phyloP scores from a whole-genome alignment of 169 alveolate species.

The Eimeria necatrix region DNA sequence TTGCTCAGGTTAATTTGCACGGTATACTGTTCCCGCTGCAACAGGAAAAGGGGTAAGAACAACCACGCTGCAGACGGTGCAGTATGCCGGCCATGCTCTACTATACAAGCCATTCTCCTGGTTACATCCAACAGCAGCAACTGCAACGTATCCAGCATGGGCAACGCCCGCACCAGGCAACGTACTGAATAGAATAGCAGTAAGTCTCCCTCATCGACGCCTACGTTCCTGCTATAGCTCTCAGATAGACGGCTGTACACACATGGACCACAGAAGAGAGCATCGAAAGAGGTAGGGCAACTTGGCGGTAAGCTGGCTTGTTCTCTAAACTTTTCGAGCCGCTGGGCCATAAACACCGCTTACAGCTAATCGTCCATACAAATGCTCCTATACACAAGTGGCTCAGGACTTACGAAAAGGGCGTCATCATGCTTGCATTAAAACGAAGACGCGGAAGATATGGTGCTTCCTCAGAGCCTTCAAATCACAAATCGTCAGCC shows the following conservation, averaged over 20 bases:
- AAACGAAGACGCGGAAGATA: slow-evolving; percentile 83
- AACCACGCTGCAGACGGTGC: background rate
- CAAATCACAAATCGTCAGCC: slow-evolving; percentile 12
- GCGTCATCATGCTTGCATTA: slow-evolving; percentile 84
- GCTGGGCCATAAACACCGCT: too few relatives aligned
- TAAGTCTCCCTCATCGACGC: slow-evolving; percentile 35
- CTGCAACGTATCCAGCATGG: background rate
- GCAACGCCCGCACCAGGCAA: background rate
- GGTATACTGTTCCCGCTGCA: slow-evolving; percentile 51
- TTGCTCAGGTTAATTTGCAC: slow-evolving; percentile 45
- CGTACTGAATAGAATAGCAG: slow-evolving; percentile 34
- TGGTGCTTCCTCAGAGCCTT: slow-evolving; percentile 75
- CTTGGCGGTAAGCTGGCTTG: too few relatives aligned
- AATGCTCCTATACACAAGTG: background rate
- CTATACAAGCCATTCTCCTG: too few relatives aligned
- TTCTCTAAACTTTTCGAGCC: too few relatives aligned
- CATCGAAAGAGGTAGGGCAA: too few relatives aligned
- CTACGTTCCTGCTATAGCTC: slow-evolving; percentile 84
- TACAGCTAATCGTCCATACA: background rate
- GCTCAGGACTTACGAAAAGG: slow-evolving; percentile 78
- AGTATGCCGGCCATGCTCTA: background rate
- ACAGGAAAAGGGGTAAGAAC: background rate
- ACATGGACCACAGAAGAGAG: too few relatives aligned
- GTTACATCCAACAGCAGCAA: background rate
- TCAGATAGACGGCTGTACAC: slow-evolving; percentile 74